phyloP scores from a whole-genome alignment of 371 early-diverging fungal genomes.

The Haplosporangium sp. region DNA sequence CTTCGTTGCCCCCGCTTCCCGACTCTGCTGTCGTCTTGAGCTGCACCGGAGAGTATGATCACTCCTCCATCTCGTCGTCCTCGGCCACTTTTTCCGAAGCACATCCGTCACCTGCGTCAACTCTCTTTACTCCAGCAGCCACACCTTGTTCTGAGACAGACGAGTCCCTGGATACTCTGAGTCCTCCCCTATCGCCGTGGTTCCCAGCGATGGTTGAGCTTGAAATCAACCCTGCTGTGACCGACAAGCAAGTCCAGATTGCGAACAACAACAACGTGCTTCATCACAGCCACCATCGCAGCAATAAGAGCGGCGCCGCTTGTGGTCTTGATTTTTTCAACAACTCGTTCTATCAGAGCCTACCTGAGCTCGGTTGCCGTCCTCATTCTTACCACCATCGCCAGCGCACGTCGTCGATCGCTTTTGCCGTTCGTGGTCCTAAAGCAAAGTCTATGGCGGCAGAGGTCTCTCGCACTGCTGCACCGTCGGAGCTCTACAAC shows the following conservation, averaged over 20 bases:
- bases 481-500: conserved; percentile 42
- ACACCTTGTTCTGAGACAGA: conserved; percentile 37
- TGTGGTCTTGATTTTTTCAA: conserved; percentile 28
- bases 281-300: not conserved
- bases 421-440: conserved; percentile 6
- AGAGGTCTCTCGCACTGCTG: conserved; percentile 25
- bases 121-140: conserved; percentile 13
- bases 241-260: not conserved
- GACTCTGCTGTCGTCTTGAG: too few species aligned
- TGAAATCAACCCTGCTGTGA: not conserved
- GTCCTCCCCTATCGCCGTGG: conserved; percentile 39
- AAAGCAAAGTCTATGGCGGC: not conserved
- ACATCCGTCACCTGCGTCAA: conserved; percentile 15
- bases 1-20: too few species aligned
- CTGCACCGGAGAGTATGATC: not conserved
- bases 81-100: not conserved
- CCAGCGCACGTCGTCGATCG: not conserved
- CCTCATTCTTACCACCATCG: not conserved
- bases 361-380: not conserved
- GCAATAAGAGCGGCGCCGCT: not conserved
- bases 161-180: conserved; percentile 27
- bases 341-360: conserved; percentile 36
- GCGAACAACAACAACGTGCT: not conserved
- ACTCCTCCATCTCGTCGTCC: conserved; percentile 2
- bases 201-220: conserved; percentile 13